Base-by-base conservation (phyloP, 371 early-diverging fungal genomes). In the Rhizomucor pusillus region DNA sequence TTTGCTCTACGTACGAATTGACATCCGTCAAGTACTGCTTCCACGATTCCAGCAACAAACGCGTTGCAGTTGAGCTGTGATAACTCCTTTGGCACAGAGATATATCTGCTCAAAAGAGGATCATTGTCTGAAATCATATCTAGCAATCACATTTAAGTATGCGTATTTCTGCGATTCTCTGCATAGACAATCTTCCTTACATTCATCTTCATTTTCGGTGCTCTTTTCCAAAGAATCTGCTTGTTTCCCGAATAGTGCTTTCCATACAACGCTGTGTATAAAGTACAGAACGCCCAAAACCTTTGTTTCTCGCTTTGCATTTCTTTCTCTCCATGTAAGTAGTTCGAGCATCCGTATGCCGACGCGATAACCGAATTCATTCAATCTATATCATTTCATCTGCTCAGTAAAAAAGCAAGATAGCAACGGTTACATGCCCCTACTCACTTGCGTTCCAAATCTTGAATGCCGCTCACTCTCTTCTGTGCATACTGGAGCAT, bases 51-150 rank as follows among this genome's bases (percentile, higher is more conserved):
- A 43, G 95, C 95, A 46, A 95, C 77, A 67, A 95, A 95, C 3
- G 97, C 95, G 40, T 93, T 90, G 19, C 92, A 90, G 67, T 92
- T 94, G 16, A 98, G 83, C 43, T 89, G 87, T 22, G 92, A 81
- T 56, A 94, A 77, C 58, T 98, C 98, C 61, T 88, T 91, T 1
- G 98, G 97, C 5, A 94, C 87, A 3, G 95, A 93, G 45, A 98
- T 92, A 72, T 87, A 97, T 65, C 86, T 88, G 39, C 84, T 86
- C 37, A 95, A 75, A 7, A 88, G 53, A 1, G 95, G 96, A 47
- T 98, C 96, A 59, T 96, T 95, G 67, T 98, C 98, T 16, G 90
- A 90, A 35, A 98, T 92, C 98, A 98, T 98, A 62, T 96, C 91
- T 93, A 70, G 19, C n/a, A n/a, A 12, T 41, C 33, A 5, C 41